A percentile compares a stretch with the other conserved stretches of the same genome.
These are phyloP conservation scores for Eimeria tenella DNA, from an alignment of 169 alveolate genomes.

Conservation along the genomic window DNA sequence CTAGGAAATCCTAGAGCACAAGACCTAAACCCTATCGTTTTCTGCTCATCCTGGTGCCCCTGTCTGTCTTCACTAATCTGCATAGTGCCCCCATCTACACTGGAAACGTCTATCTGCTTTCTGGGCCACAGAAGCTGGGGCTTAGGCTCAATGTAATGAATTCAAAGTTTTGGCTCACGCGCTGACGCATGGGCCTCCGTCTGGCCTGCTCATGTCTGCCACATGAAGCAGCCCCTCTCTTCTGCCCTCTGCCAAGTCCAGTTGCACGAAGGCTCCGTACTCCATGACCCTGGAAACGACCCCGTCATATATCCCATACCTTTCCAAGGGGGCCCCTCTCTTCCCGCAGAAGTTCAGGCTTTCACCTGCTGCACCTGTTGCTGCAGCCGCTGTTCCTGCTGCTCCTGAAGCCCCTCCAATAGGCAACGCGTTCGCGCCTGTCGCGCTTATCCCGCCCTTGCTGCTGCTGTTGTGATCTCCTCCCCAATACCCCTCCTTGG, in stretches of 20 bases:
- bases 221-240: conserved; percentile 88
- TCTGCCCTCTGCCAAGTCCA: conserved; percentile 84
- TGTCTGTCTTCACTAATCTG: no score
- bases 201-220: conserved; percentile 83
- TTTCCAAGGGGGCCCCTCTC: conserved; percentile 70
- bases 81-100: no score
- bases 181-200: conserved; percentile 57
- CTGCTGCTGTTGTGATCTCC: conserved; percentile 39
- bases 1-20: no score
- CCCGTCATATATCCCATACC: conserved; percentile 85
- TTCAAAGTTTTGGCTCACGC: neutral
- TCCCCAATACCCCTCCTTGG: conserved; percentile 46
- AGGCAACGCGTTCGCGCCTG: conserved; percentile 73
- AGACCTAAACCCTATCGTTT: no score
- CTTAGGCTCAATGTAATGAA: no score
- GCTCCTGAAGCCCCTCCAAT: conserved; percentile 34
- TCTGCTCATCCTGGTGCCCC: no score
- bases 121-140: no score
- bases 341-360: conserved; percentile 44
- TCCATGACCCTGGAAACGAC: conserved; percentile 84
- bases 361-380: conserved; percentile 26
- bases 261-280: conserved; percentile 87
- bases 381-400: conserved; percentile 30
- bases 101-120: no score
- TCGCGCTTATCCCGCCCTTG: conserved; percentile 30